A percentile compares a stretch with the other conserved stretches of the same genome.
Evolutionary conservation across 2,329 filamentous ascomycete genomes (phyloP).

Genomic region (Furcasterigmium furcatum): DNA sequence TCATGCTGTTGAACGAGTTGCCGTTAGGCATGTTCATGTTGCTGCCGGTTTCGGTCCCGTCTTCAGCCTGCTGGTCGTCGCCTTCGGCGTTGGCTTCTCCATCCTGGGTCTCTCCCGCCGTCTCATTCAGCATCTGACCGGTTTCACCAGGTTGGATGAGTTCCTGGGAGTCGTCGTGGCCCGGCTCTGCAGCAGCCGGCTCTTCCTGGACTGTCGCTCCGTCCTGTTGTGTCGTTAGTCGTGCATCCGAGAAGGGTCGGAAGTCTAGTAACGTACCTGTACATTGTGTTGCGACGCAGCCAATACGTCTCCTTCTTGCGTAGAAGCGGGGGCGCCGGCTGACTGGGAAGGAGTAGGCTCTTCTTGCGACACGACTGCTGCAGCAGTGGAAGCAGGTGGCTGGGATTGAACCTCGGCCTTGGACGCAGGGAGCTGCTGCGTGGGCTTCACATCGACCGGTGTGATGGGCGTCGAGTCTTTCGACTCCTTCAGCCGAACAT

Average conservation of each 20-base stretch:
- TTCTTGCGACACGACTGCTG: not conserved
- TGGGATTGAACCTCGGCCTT: constrained; percentile 10
- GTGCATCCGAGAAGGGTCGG: no score
- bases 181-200: constrained; percentile 7
- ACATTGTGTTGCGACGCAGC: not conserved
- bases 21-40: constrained; percentile 34
- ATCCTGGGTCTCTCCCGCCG: constrained; percentile 5
- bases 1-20: constrained; percentile 53
- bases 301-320: not conserved
- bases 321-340: not conserved
- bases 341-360: not conserved
- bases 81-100: constrained; percentile 12
- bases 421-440: constrained; percentile 23
- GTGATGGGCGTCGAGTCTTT: constrained; percentile 35
- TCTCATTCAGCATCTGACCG: not conserved
- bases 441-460: constrained; percentile 36
- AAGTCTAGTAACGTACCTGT: not conserved
- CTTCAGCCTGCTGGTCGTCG: constrained; percentile 15
- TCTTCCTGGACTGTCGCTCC: constrained; percentile 2
- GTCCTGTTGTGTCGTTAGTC: constrained; percentile 2
- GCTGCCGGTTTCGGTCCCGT: constrained; percentile 24
- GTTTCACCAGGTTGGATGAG: constrained; percentile 2
- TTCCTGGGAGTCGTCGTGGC: constrained; percentile 9
- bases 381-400: not conserved
- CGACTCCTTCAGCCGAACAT: constrained; percentile 49